These are phyloP conservation scores for Lactarius deliciosus DNA, from an alignment of 768 basidiomycete species.

Conservation along the genomic window DNA sequence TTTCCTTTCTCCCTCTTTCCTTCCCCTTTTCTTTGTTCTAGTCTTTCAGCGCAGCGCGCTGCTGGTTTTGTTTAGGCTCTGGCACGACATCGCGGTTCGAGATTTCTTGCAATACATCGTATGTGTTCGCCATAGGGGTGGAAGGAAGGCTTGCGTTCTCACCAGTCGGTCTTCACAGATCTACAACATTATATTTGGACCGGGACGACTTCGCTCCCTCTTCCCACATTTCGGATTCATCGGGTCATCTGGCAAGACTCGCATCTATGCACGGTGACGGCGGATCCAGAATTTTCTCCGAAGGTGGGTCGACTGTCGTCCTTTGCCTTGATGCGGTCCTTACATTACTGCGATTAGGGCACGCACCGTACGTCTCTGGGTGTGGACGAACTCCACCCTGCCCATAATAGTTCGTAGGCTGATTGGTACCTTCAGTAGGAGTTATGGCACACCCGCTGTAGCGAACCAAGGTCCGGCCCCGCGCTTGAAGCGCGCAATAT, in stretches of 20 bases:
- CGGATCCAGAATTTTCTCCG: background rate
- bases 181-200: background rate
- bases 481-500: background rate
- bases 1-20: background rate
- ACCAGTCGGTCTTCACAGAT: background rate
- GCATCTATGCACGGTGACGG: background rate
- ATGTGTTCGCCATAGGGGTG: background rate
- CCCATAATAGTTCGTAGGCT: background rate
- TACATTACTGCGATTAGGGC: background rate
- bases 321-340: background rate
- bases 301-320: slow-evolving; percentile 9
- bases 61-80: slow-evolving; percentile 2
- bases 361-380: slow-evolving; percentile 9
- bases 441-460: background rate
- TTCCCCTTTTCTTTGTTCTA: background rate
- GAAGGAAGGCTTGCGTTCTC: background rate
- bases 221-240: background rate
- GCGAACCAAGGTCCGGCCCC: background rate
- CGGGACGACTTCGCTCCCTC: background rate
- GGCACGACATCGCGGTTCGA: slow-evolving; percentile 7
- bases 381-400: background rate
- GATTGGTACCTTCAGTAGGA: background rate
- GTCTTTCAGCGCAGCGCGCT: slow-evolving; percentile 22
- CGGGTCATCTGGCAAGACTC: background rate
- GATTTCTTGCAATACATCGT: slow-evolving; percentile 11